Evolutionary conservation across 164 flowering plant species (phyloP), one percentile per base, ranked within the genome.

Genomic region (Platanus orientalis): DNA sequence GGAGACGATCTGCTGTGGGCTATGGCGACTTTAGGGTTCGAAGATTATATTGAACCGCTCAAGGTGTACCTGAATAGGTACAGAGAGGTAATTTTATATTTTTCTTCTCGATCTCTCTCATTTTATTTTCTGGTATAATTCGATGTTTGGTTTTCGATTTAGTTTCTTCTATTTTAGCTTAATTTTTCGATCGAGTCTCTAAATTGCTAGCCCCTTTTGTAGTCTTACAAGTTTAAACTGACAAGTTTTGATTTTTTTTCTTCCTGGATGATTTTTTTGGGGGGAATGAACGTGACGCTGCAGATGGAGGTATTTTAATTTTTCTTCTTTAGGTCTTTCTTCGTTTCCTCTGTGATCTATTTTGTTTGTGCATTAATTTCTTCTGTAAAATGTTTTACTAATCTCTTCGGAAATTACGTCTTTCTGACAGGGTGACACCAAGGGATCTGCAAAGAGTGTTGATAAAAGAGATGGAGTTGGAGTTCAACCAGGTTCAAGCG

Each of bases 1-100:
- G 94, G 94, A 0, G 90, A 85, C 66, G 94, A 85, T 81, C 74
- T 88, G 73, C 65, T 88, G 20, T 85, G 89, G 90, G 89, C 94
- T 14, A 85, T 88, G 94, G 79, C 87, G 1, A 85, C 94, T 1
- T 53, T 85, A 51, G 94, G 90, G 34, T 88, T 88, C 72, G 89
- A 85, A 55, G 86, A 85, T 21, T 88, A 85, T 50, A 80, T 88
- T 29, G 94, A 87, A 23, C 87, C 84, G 9, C 82, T 85, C 20
- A 84, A 75, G 81, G 65, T 69, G 21, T 85, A 85, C 76, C 79
- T 87, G 7, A 64, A 69, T 54, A 73, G 84, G 65, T 85, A 81
- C 70, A 74, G 90, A 67, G 94, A 88, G 87, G 90, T 88, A 74
- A 24, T 48, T 80, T 86, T 14, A 10, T 36, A 60, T 13, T 42